A percentile compares a stretch with the other conserved stretches of the same genome.
phyloP scores from a whole-genome alignment of 371 early-diverging fungal species.

The Mucor circinelloides region DNA sequence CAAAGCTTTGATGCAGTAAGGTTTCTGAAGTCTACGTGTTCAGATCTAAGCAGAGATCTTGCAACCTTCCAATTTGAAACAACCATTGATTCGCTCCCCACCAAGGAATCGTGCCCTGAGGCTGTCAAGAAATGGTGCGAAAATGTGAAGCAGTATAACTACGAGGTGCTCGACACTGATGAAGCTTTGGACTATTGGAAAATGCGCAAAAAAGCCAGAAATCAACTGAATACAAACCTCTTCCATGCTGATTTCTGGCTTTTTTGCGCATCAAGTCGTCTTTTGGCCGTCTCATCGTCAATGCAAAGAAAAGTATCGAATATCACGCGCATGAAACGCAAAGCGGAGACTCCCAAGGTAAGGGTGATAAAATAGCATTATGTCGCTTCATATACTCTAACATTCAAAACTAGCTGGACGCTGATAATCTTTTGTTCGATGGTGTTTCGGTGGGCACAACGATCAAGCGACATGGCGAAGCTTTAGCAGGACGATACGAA shows the following conservation, averaged over 20 bases:
- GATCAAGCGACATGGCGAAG: too few relatives aligned
- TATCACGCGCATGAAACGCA: background rate
- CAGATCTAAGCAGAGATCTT: conserved; percentile 1
- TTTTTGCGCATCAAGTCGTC: background rate
- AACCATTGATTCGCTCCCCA: conserved; percentile 1
- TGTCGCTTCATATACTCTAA: conserved; percentile 1
- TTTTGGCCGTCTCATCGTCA: background rate
- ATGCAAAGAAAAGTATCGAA: conserved; percentile 1
- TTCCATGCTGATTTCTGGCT: background rate
- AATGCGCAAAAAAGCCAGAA: too few relatives aligned
- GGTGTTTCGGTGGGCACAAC: too few relatives aligned
- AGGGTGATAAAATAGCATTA: background rate
- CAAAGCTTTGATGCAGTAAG: conserved; percentile 1
- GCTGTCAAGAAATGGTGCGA: conserved; percentile 1
- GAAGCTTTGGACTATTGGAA: too few relatives aligned
- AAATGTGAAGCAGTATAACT: background rate
- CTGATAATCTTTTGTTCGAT: background rate
- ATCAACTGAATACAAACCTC: too few relatives aligned
- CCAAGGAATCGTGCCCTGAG: background rate
- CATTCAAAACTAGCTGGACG: too few relatives aligned
- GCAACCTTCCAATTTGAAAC: background rate
- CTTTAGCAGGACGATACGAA: too few relatives aligned
- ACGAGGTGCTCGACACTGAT: too few relatives aligned
- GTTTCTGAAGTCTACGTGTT: background rate
- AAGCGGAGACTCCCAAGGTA: background rate